phyloP scores from a whole-genome alignment of 768 basidiomycete genomes.

The Suillus spraguei region DNA sequence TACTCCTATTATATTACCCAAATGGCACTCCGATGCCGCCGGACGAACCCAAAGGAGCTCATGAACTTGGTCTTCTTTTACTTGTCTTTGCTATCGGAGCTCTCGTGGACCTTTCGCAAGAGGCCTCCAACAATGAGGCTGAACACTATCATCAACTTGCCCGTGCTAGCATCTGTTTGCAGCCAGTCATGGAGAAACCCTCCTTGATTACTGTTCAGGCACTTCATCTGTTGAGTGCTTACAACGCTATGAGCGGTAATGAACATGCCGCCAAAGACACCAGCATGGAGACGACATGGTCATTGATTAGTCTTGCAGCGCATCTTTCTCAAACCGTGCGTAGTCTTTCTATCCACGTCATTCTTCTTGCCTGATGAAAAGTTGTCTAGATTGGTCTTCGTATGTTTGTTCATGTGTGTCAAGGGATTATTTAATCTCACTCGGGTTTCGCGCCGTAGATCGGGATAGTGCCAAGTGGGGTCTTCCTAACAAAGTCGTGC shows the following conservation, averaged over 20 bases:
- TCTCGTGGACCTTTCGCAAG: constrained; percentile 39
- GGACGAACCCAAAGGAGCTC: constrained; percentile 46
- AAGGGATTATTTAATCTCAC: constrained; percentile 15
- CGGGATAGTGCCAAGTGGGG: constrained; percentile 69
- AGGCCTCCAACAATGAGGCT: constrained; percentile 40
- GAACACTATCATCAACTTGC: constrained; percentile 72
- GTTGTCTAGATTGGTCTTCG: constrained; percentile 62
- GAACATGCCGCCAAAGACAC: constrained; percentile 58
- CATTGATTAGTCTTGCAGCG: constrained; percentile 61
- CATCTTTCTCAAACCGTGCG: constrained; percentile 68
- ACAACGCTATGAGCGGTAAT: constrained; percentile 69
- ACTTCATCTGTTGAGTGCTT: constrained; percentile 68
- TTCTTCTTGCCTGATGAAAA: constrained; percentile 18
- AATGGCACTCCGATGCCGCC: constrained; percentile 20
- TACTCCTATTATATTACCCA: constrained; percentile 44
- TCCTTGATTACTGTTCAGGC: constrained; percentile 71
- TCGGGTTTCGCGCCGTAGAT: constrained; percentile 35
- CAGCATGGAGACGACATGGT: constrained; percentile 76
- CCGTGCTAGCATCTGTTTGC: constrained; percentile 63
- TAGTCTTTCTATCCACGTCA: constrained; percentile 10
- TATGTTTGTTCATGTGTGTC: constrained; percentile 39
- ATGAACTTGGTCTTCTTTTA: constrained; percentile 52
- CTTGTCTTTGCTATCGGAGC: constrained; percentile 56
- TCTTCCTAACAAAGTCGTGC: constrained; percentile 61
- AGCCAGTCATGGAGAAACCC: constrained; percentile 72